phyloP scores from a whole-genome alignment of 176 grass and related monocot genomes.

The Thinopyrum elongatum region DNA sequence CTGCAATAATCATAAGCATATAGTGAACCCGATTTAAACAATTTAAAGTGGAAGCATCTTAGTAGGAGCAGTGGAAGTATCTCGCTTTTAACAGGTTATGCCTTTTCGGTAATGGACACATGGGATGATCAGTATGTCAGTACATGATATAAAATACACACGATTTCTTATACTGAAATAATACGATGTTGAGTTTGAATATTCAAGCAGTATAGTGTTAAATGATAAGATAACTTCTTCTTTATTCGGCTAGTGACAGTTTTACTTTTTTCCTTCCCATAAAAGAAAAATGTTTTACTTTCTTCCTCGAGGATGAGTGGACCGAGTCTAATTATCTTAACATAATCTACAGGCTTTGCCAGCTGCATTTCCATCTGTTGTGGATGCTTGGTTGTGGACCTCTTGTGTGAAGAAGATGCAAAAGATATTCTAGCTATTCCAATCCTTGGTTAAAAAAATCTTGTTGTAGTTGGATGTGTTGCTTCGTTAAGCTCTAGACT shows the following conservation, averaged over 20 bases:
- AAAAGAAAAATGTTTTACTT: neutral
- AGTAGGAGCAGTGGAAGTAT: too few species aligned
- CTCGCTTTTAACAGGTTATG: too few species aligned
- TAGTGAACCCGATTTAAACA: too few species aligned
- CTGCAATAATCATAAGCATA: too few species aligned
- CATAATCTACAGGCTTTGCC: constrained; percentile 72
- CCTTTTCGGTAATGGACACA: too few species aligned
- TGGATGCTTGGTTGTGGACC: constrained; percentile 15
- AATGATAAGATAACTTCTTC: constrained; percentile 1
- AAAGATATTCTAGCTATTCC: too few species aligned
- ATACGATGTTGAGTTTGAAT: neutral
- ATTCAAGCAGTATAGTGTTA: neutral
- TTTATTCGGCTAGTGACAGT: neutral
- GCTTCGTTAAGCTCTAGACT: neutral
- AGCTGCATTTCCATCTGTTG: constrained; percentile 89
- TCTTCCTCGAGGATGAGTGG: neutral
- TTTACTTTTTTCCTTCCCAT: neutral
- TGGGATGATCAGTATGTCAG: neutral
- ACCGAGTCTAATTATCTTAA: constrained; percentile 29
- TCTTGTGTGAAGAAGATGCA: too few species aligned
- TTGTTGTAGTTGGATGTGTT: neutral
- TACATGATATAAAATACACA: constrained; percentile 31
- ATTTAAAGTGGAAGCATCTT: too few species aligned
- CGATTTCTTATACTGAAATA: constrained; percentile 1
- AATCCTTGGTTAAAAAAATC: neutral